Conservation (phyloP, 1,139 yeast species). For the Saccharomyces uvarum region DNA sequence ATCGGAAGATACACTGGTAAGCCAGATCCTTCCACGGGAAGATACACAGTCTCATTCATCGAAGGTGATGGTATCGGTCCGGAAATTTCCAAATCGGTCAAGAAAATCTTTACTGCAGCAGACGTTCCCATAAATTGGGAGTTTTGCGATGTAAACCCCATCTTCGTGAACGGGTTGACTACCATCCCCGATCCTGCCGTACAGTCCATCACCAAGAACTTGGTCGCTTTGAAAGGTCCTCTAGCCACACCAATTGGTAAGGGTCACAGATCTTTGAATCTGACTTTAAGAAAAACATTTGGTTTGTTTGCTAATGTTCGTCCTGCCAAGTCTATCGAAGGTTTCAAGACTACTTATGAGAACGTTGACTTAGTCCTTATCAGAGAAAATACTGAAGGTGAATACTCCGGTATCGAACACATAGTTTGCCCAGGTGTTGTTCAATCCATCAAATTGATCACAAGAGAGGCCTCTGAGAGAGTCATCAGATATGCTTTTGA, state of each 20-base stretch:
- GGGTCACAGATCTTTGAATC: conserved; percentile 95
- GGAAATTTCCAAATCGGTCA: conserved; percentile 89
- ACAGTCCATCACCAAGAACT: conserved; percentile 83
- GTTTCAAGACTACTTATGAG: conserved; percentile 91
- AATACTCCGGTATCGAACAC: conserved; percentile 98
- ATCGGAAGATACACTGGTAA: conserved; percentile 29
- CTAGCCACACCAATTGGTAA: conserved; percentile 97
- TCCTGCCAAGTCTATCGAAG: conserved; percentile 90
- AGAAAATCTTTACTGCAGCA: conserved; percentile 86
- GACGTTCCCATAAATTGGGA: conserved; percentile 96
- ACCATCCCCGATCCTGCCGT: conserved; percentile 90
- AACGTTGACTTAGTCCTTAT: conserved; percentile 91
- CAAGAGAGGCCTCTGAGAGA: conserved; percentile 92
- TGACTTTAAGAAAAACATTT: conserved; percentile 95
- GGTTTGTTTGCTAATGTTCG: conserved; percentile 93
- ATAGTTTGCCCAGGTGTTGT: conserved; percentile 97
- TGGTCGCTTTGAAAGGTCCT: conserved; percentile 95
- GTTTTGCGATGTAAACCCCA: conserved; percentile 91
- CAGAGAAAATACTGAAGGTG: conserved; percentile 99
- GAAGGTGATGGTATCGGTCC: conserved; percentile 99
- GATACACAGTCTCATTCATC: conserved; percentile 87
- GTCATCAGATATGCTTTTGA: conserved; percentile 95
- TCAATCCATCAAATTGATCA: conserved; percentile 93
- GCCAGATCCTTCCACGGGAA: conserved; percentile 44
- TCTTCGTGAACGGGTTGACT: conserved; percentile 85